Conservation (phyloP, 2,329 filamentous ascomycete species). For the Aplosporella prunicola region DNA sequence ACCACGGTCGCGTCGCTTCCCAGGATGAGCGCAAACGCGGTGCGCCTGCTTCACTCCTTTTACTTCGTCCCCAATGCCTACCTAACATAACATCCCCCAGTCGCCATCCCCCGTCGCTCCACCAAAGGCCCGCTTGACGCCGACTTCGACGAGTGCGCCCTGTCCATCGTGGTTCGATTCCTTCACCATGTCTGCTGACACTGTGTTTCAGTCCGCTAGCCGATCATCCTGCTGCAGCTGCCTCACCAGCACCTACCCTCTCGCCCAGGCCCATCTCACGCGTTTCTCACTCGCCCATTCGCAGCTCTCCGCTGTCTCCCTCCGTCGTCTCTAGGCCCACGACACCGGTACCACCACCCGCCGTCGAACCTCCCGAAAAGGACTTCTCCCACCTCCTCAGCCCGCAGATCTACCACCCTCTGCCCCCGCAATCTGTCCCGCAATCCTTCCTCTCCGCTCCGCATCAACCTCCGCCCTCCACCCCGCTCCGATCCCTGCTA, state of each 20-base stretch:
- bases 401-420: conserved; percentile 72
- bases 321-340: too few relatives aligned
- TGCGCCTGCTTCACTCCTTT: conserved; percentile 9
- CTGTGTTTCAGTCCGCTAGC: conserved; percentile 26
- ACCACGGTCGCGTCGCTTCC: conserved; percentile 22
- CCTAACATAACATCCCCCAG: too few relatives aligned
- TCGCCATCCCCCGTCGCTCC: conserved; percentile 54
- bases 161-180: conserved; percentile 14
- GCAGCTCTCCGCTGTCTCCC: conserved; percentile 15
- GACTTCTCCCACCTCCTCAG: conserved; percentile 75
- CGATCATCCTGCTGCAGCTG: conserved; percentile 15
- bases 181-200: conserved; percentile 16
- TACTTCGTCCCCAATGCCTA: too few relatives aligned
- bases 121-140: conserved; percentile 66
- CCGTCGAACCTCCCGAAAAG: conserved; percentile 41
- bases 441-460: conserved; percentile 60
- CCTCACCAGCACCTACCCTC: conserved; percentile 11
- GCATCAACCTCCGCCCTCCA: conserved; percentile 48
- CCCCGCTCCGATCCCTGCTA: conserved; percentile 60
- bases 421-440: conserved; percentile 54
- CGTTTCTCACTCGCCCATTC: conserved; percentile 12
- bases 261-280: conserved; percentile 18
- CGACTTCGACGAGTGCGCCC: conserved; percentile 58
- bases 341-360: conserved; percentile 16
- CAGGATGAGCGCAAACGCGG: conserved; percentile 24